Percentiles rank a stretch among this genome's conserved stretches.
Conservation (phyloP, 768 basidiomycete species). For the Astraeus odoratus region DNA sequence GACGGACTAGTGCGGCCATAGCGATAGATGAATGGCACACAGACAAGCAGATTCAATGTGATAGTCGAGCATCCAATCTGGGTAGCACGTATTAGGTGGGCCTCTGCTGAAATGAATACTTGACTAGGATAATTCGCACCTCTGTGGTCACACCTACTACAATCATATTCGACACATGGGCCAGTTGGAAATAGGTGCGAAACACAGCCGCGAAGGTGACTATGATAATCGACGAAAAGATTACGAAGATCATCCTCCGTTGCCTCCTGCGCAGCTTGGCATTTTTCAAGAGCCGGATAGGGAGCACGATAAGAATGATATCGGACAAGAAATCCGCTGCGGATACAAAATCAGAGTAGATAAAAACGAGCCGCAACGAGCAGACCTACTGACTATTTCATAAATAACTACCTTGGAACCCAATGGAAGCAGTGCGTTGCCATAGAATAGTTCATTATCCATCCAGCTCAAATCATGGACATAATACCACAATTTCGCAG, state of each 20-base stretch:
- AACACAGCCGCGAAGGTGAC: constrained; percentile 13
- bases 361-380: not conserved
- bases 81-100: not conserved
- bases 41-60: constrained; percentile 18
- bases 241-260: constrained; percentile 17
- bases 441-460: not conserved
- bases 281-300: constrained; percentile 16
- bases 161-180: constrained; percentile 2
- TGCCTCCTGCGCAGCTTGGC: constrained; percentile 15
- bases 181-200: constrained; percentile 9
- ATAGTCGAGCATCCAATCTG: constrained; percentile 13
- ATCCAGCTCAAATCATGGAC: constrained; percentile 7
- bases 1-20: too few species aligned
- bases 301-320: constrained; percentile 12
- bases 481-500: constrained; percentile 11
- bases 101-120: not conserved
- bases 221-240: constrained; percentile 16
- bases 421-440: constrained; percentile 9
- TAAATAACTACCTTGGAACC: constrained; percentile 4
- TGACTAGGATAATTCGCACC: too few species aligned
- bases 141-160: constrained; percentile 12
- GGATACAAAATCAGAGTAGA: not conserved
- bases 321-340: constrained; percentile 14
- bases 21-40: constrained; percentile 13
- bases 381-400: constrained; percentile 12